Conservation (phyloP, 768 basidiomycete species). For the Cystobasidiopsis lactophilus region DNA sequence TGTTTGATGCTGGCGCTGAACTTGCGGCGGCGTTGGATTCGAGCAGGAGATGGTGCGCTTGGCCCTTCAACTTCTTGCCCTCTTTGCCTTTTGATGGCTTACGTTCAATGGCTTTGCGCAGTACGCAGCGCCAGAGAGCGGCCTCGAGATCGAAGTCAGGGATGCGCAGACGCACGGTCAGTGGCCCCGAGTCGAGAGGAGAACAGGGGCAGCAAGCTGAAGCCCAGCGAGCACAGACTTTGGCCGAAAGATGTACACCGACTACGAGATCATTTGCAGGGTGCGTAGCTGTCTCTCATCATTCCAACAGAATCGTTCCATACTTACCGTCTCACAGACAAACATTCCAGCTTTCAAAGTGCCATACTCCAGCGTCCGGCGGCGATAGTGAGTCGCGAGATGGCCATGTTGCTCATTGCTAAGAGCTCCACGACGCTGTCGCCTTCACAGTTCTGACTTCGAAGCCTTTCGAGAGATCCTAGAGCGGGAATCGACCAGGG, state of each 20-base stretch:
- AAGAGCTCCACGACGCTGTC: conserved; percentile 54
- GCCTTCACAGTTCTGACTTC: conserved; percentile 60
- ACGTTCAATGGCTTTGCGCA: conserved; percentile 54
- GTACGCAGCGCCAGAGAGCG: conserved; percentile 93
- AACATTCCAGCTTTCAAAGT: conserved; percentile 98
- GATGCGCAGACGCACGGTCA: conserved; percentile 92
- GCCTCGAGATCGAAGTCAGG: conserved; percentile 87
- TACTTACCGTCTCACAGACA: conserved; percentile 36
- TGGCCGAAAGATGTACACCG: conserved; percentile 97
- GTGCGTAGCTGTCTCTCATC: conserved; percentile 33
- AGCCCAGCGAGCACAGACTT: conserved; percentile 40
- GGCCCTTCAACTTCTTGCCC: neutral
- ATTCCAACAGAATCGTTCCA: neutral
- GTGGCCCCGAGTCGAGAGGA: conserved; percentile 13
- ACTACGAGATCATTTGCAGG: conserved; percentile 97
- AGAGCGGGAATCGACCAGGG: conserved; percentile 85
- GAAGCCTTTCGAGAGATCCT: conserved; percentile 95
- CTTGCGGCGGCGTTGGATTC: neutral
- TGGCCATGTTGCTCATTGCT: conserved; percentile 47
- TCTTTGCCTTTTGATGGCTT: neutral
- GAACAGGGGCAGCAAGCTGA: neutral
- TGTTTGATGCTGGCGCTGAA: neutral
- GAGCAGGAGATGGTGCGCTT: too few relatives aligned
- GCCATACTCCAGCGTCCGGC: conserved; percentile 66
- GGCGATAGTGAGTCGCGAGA: conserved; percentile 46